Evolutionary conservation across 2,329 filamentous ascomycete species (phyloP).

Genomic region (Thielaviopsis cerberus): DNA sequence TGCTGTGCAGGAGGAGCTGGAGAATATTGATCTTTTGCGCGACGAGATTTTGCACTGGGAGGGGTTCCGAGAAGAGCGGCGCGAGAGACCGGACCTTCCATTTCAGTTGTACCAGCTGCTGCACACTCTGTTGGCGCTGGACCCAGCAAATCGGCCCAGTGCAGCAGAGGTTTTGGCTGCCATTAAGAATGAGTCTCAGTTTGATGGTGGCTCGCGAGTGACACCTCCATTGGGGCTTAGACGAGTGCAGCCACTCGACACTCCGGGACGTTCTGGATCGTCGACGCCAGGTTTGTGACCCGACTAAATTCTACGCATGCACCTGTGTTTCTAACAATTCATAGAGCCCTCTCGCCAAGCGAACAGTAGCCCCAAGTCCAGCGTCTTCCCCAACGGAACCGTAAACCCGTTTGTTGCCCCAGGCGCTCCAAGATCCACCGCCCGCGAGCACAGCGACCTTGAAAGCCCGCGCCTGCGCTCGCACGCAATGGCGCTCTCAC

Average conservation of each 20-base stretch:
- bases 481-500: conserved; percentile 1
- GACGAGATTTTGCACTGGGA: conserved; percentile 75
- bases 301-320: too few species aligned
- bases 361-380: not conserved
- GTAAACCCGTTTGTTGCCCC: not conserved
- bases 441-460: conserved; percentile 15
- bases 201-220: conserved; percentile 19
- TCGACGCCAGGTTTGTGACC: conserved; percentile 1
- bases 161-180: conserved; percentile 69
- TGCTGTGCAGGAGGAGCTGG: conserved; percentile 70
- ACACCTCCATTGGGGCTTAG: not conserved
- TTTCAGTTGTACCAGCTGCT: conserved; percentile 71
- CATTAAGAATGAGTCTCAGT: conserved; percentile 48
- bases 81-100: conserved; percentile 64
- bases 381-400: not conserved
- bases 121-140: conserved; percentile 58
- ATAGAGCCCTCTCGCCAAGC: not conserved
- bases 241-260: conserved; percentile 8
- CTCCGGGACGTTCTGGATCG: not conserved
- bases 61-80: conserved; percentile 63
- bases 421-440: not conserved
- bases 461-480: conserved; percentile 15
- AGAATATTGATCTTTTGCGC: conserved; percentile 70
- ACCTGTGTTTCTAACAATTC: conserved; percentile 1
- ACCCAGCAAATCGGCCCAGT: conserved; percentile 59